Base-by-base conservation (phyloP, 495 filamentous ascomycete genomes). In the Pseudoneurospora amorphoporcata region DNA sequence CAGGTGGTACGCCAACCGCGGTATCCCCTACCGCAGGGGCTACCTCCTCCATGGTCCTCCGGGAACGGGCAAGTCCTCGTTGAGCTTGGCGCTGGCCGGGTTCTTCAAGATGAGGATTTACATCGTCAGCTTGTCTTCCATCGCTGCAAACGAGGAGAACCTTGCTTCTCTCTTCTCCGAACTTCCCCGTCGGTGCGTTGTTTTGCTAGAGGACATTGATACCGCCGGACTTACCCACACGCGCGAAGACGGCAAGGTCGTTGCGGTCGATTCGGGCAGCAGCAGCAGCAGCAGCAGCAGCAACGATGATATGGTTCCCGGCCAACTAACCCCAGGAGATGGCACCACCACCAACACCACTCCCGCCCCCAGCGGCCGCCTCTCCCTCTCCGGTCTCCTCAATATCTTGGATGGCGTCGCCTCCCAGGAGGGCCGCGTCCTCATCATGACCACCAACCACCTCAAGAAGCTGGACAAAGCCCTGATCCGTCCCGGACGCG, bases 401-500 rank as follows among this genome's bases (percentile, higher is more conserved):
- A 95, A 94, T 74, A 91, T 91, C 40, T 86, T 95, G 39, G 92
- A 94, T 75, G 92, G 92, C 17, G 90, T 94, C n/a, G 90, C 90
- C 8, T 89, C 88, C 1, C 88, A 89, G 70, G 92, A 94, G 78
- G 92, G 92, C 14, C 87, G 91, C 6, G 88, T 94, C 19, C 85
- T 94, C 9, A 90, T 95, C 74, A 94, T 95, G 92, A 94, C 92
- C 3, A 94, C 92, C 65, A 95, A 95, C 76, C 90, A 93, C 76
- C 76, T 88, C 0, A 90, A 94, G 41, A 90, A 90, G 73, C 84
- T 95, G 1, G 92, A 95, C 75, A 84, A 88, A 43, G 92, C 92
- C 0, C 84, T 95, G 3, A 90, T 93, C 70, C 88, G 92, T 0
- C 91, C 91, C 12, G 92, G 92, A 0, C 87, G 92, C 17, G 90